Percentiles rank a stretch among this genome's conserved stretches.
These are phyloP conservation scores for Phytophthora melonis DNA, from an alignment of 352 stramenopile species.

Conservation along the genomic window DNA sequence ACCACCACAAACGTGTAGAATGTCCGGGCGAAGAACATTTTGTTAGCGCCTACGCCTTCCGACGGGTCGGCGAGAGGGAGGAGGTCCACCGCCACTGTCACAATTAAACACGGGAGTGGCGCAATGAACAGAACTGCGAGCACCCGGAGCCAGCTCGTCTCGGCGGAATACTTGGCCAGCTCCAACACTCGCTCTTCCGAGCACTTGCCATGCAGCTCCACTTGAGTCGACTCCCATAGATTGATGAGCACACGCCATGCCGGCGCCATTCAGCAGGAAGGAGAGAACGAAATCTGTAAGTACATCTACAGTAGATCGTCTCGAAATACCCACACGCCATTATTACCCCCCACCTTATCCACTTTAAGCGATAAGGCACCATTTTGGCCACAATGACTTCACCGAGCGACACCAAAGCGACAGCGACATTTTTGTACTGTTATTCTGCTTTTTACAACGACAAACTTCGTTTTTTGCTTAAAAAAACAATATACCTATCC, in stretches of 20 bases:
- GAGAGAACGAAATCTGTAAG: too few species aligned
- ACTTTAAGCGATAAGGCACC: too few species aligned
- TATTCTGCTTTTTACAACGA: too few species aligned
- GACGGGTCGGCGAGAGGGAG: conserved; percentile 18
- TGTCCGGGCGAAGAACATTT: conserved; percentile 14
- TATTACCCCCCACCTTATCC: too few species aligned
- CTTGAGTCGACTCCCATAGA: conserved; percentile 25
- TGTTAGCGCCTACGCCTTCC: background rate
- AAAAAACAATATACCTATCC: too few species aligned
- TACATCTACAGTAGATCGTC: too few species aligned
- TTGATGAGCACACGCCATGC: background rate
- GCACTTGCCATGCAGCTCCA: conserved; percentile 24
- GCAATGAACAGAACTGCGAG: conserved; percentile 19
- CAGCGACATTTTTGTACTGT: too few species aligned
- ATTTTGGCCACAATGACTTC: too few species aligned
- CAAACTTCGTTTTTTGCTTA: too few species aligned
- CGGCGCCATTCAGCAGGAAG: background rate
- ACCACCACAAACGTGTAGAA: conserved; percentile 11
- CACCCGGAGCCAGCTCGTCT: conserved; percentile 7
- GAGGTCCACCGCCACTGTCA: conserved; percentile 24
- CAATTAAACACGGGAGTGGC: conserved; percentile 25
- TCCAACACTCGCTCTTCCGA: conserved; percentile 2
- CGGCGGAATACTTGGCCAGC: background rate
- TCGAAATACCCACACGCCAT: too few species aligned
- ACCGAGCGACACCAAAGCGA: too few species aligned